Base-by-base conservation (phyloP, 228 moss, liverwort and hornwort genomes). In the Sphagnum fallax region DNA sequence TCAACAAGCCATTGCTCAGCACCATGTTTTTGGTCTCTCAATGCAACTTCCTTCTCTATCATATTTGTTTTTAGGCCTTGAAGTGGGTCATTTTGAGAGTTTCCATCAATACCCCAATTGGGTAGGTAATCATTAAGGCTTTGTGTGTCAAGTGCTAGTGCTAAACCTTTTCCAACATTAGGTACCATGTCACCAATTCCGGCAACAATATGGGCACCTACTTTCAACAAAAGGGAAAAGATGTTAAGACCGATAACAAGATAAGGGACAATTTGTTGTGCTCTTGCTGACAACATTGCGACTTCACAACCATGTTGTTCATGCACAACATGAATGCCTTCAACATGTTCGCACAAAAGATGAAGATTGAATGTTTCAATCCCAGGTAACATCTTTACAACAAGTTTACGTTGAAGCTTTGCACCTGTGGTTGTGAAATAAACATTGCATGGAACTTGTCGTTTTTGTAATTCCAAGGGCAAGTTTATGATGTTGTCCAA, bases 401-500 rank as follows among this genome's bases (percentile, higher is more conserved):
- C 0, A 10, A 68, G 57, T 13, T 50, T 68, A 47, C 55, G 47
- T 50, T 49, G 8, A 6, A 7, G 3, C 18, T 5, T 11, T 6
- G 5, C 12, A 5, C 60, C 69, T 53, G 16, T 50, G 15, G 10
- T 60, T 1, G 69, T 47, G 47, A 70, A 60, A 13, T 8, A 70
- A 18, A 60, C 59, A 0, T 60, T 58, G 9, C 69, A 32, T 10
- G 69, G 69, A 9, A 70, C 48, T 47, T 68, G 53, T 7, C 48
- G 58, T n/a, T 47, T 7, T 18, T 32, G 16, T 5, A 58, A 8
- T 10, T 70, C 8, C 4, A 18, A 48, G 5, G 47, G 12, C 12
- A 70, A 13, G 48, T 68, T 68, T 18, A 68, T 68, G 68, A 68
- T 60, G 11, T 12, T 59, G 16, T 70, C 69, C 32, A 70, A 48